Evolutionary conservation across 805 yeast species (phyloP).

Genomic region (Candida berthetii): DNA sequence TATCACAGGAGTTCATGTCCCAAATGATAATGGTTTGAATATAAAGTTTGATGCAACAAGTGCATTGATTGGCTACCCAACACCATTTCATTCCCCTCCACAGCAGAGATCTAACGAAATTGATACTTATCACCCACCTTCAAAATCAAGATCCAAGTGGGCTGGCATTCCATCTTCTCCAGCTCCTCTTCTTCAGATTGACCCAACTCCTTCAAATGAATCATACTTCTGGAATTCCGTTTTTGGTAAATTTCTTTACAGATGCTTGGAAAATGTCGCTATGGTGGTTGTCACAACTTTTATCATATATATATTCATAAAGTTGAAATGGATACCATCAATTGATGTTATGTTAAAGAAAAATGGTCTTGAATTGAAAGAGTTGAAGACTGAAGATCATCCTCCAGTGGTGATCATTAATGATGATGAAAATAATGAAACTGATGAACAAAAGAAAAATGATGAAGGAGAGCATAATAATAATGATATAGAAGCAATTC

Average conservation of each 20-base stretch:
- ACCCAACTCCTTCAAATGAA: slow-evolving; percentile 13
- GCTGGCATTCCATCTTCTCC: slow-evolving; percentile 12
- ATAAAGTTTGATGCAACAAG: slow-evolving; percentile 5
- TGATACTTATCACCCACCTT: slow-evolving; percentile 1
- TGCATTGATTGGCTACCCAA: slow-evolving; percentile 14
- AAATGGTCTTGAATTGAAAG: slow-evolving; percentile 24
- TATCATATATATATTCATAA: slow-evolving; percentile 21
- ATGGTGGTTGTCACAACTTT: slow-evolving; percentile 24
- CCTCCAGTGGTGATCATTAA: slow-evolving; percentile 6
- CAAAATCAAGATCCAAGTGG: slow-evolving; percentile 11
- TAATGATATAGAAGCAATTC: no score
- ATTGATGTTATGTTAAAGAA: slow-evolving; percentile 22
- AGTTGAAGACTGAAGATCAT: slow-evolving; percentile 9
- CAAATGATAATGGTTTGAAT: slow-evolving; percentile 5
- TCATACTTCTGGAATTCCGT: slow-evolving; percentile 14
- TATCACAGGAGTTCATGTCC: slow-evolving; percentile 44
- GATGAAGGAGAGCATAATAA: background rate
- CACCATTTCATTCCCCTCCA: slow-evolving; percentile 8
- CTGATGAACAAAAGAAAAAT: slow-evolving; percentile 1
- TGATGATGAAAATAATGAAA: slow-evolving; percentile 5
- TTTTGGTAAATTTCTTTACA: slow-evolving; percentile 24
- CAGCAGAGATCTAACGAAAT: slow-evolving; percentile 11
- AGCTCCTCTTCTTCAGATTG: slow-evolving; percentile 16
- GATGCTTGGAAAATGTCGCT: slow-evolving; percentile 33
- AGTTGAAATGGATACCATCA: slow-evolving; percentile 25